phyloP scores from a whole-genome alignment of 306 rosid species.

The Mucuna pruriens region DNA sequence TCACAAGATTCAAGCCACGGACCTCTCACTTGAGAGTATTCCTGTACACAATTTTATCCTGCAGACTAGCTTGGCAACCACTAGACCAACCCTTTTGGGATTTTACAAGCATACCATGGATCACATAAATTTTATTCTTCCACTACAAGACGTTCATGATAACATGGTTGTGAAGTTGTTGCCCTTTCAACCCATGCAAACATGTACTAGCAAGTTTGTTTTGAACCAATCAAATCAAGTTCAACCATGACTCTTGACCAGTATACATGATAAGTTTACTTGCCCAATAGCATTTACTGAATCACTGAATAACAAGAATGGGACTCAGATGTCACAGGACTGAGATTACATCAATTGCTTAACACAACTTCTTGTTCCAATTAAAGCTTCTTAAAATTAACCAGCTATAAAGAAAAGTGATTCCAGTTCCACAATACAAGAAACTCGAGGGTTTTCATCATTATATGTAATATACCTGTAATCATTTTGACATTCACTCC shows the following conservation, averaged over 20 bases:
- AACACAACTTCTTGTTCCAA: neutral
- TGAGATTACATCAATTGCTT: conserved; percentile 10
- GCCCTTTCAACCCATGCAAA: conserved; percentile 1
- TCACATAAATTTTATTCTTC: neutral
- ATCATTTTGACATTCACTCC: conserved; percentile 97
- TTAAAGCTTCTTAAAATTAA: conserved; percentile 6
- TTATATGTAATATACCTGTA: conserved; percentile 57
- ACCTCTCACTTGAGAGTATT: too few species aligned
- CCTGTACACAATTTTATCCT: too few species aligned
- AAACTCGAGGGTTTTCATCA: conserved; percentile 16
- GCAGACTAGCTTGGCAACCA: too few species aligned
- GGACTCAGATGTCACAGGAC: neutral
- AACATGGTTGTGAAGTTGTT: neutral
- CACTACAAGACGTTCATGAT: neutral
- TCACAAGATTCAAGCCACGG: too few species aligned
- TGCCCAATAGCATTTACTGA: neutral
- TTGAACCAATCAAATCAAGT: conserved; percentile 4
- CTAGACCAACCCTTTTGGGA: too few species aligned
- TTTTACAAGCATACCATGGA: too few species aligned
- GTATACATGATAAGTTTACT: neutral
- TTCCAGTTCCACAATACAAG: conserved; percentile 3
- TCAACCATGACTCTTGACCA: conserved; percentile 6
- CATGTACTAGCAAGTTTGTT: neutral
- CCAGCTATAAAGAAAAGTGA: neutral
- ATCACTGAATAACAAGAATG: neutral